phyloP scores from a whole-genome alignment of 495 filamentous ascomycete species.

The Immersiella caudata region DNA sequence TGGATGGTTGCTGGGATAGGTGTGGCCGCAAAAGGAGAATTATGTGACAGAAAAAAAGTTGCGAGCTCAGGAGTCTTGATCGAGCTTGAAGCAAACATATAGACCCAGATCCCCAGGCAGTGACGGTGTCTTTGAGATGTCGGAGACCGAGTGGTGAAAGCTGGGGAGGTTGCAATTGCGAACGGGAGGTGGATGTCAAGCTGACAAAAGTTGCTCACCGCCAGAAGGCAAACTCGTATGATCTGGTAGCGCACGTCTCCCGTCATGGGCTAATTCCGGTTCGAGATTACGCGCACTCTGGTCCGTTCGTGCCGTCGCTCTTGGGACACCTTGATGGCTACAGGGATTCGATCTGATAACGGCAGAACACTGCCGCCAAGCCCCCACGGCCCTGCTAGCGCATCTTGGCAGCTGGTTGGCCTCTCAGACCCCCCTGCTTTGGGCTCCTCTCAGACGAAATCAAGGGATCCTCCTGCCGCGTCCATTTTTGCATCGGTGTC shows the following conservation, averaged over 20 bases:
- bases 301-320: neutral
- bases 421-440: neutral
- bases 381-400: neutral
- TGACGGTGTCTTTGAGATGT: neutral
- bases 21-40: neutral
- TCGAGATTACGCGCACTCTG: constrained; percentile 4
- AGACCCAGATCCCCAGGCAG: neutral
- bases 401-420: neutral
- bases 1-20: neutral
- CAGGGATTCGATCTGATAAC: constrained; percentile 12
- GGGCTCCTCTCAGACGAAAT: neutral
- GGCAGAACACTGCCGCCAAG: neutral
- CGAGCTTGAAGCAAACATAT: neutral
- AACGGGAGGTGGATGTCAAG: neutral
- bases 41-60: neutral
- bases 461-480: neutral
- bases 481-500: neutral
- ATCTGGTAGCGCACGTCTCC: neutral
- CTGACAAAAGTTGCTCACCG: neutral
- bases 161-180: neutral
- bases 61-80: neutral
- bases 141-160: neutral
- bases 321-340: constrained; percentile 1
- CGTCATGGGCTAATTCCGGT: neutral
- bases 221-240: neutral